Evolutionary conservation across 1,284 basidiomycete genomes (phyloP), one percentile per base, ranked within the genome.

Genomic region (Coniophora puteana): DNA sequence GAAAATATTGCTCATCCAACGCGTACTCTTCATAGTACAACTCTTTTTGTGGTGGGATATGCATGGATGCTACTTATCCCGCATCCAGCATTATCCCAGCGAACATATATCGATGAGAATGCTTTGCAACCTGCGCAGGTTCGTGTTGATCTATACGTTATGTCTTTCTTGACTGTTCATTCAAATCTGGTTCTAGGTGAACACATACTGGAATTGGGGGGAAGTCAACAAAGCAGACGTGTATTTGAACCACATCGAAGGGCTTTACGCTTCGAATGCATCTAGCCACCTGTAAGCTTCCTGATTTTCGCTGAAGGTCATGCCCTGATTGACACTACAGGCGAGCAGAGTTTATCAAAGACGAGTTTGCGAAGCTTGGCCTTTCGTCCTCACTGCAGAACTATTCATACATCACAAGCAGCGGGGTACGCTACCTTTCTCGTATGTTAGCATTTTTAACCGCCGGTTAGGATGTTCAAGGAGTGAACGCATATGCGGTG

Each of bases 41-140:
- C 67, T 2, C 61, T 94, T 20, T 76, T 88, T 30, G 41, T 72
- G 20, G 59, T 69, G 11, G 89, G 90, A 12, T 80, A 86, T 58
- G 41, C 76, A 18, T 94, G 92, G 89, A 72, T 94, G 59, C 48
- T 82, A 5, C 61, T 74, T 8, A 71, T 94, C 38, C 91, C 91
- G 4, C 69, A 74, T 12, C 69, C 77, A 13, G 59, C 66, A 2
- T 69, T 94, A 4, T 84, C 83, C 13, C 74, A 82, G 52, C 59
- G 65, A 4, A 87, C 82, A 13, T 94, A 90, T 58, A 85, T 93
- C 34, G 91, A 94, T 58, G 93, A 97, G 67, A 94, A 97, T 61
- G 93, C 94, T 0, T 67, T 97, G 20, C 89, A 92, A 55, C 93
- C 94, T 4, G 84, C 78, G 3, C 89, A 93, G 68, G 92, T 92